Percentiles rank a stretch among this genome's conserved stretches.
These are phyloP conservation scores for Pinus albicaulis DNA, from an alignment of 75 land plant species.

Conservation along the genomic window DNA sequence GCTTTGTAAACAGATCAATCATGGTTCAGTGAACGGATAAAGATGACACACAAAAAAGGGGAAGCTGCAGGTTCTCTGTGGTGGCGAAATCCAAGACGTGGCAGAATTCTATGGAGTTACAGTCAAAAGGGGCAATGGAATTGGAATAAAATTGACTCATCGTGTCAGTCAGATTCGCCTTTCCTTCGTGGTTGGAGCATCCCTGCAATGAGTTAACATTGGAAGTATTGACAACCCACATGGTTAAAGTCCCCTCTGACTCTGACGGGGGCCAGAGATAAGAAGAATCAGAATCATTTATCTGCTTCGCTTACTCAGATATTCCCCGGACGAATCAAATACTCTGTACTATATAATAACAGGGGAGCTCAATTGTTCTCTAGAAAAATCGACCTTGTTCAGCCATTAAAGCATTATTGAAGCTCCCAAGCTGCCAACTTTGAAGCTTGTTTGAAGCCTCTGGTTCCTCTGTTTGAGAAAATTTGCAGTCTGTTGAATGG, in stretches of 20 bases:
- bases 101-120: not conserved
- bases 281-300: not conserved
- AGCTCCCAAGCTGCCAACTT: not conserved
- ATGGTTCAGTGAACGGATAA: not conserved
- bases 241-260: not conserved
- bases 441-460: not conserved
- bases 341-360: not conserved
- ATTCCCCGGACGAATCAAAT: not conserved
- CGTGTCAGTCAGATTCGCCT: not conserved
- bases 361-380: not conserved
- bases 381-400: not conserved
- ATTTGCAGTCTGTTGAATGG: not conserved
- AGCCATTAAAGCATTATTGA: not conserved
- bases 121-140: too few species aligned
- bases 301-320: not conserved
- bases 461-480: not conserved
- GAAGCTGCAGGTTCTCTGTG: not conserved
- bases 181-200: constrained; percentile 1
- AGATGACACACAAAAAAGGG: not conserved
- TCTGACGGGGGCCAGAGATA: too few species aligned
- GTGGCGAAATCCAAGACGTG: not conserved
- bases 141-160: not conserved
- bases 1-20: too few species aligned
- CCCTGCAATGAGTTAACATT: not conserved
- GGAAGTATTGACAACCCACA: not conserved